Conservation (phyloP, 306 rosid genomes). For the Clitoria ternatea region DNA sequence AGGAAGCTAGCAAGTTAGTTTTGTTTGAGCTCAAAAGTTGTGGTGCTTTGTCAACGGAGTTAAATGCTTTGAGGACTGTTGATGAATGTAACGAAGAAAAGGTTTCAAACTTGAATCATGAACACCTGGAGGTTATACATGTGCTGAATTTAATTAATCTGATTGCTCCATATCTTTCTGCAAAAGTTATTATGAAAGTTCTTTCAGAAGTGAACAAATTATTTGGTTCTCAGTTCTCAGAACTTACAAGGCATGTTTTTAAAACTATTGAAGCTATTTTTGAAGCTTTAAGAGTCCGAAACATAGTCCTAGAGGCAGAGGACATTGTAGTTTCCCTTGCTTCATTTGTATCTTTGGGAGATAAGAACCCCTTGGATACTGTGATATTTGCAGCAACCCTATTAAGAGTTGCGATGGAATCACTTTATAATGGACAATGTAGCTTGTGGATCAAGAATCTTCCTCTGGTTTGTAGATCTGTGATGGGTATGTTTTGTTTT, state of each 20-base stretch:
- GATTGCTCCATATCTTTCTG: conserved; percentile 59
- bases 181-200: conserved; percentile 47
- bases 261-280: conserved; percentile 60
- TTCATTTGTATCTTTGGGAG: conserved; percentile 61
- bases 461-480: conserved; percentile 61
- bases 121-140: conserved; percentile 69
- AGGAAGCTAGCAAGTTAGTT: conserved; percentile 78
- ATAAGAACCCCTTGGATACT: conserved; percentile 67
- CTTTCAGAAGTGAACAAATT: conserved; percentile 50
- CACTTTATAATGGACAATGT: conserved; percentile 49
- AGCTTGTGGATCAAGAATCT: conserved; percentile 55
- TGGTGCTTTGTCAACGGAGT: conserved; percentile 49
- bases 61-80: conserved; percentile 28
- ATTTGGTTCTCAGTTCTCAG: conserved; percentile 45
- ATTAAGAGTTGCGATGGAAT: conserved; percentile 49
- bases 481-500: conserved; percentile 53
- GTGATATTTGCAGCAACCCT: conserved; percentile 52
- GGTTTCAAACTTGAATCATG: conserved; percentile 34
- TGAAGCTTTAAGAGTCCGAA: conserved; percentile 47
- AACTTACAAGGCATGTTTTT: conserved; percentile 56
- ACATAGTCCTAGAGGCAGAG: conserved; percentile 40
- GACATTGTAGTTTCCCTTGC: conserved; percentile 55
- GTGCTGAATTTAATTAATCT: conserved; percentile 58
- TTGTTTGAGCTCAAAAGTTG: conserved; percentile 55
- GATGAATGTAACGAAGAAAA: conserved; percentile 38